Percentiles rank a stretch among this genome's conserved stretches.
Evolutionary conservation across 2,329 filamentous ascomycete species (phyloP).

Genomic region (Fusarium nygamai): DNA sequence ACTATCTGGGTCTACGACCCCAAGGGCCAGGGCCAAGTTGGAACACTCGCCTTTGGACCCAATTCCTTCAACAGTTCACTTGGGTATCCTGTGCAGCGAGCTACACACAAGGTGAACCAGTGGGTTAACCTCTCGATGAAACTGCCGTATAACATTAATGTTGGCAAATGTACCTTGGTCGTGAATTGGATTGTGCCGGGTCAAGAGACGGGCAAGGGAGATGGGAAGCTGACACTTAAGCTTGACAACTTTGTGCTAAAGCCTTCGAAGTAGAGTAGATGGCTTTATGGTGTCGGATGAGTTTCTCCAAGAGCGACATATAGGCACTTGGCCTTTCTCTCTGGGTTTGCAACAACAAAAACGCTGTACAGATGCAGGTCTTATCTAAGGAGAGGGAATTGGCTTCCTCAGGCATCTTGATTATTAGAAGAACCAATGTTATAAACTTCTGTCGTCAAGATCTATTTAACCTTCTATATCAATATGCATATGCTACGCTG

Average conservation of each 20-base stretch:
- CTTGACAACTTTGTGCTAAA: neutral
- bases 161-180: neutral
- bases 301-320: no score
- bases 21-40: neutral
- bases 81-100: neutral
- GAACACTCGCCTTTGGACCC: neutral
- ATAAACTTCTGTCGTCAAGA: neutral
- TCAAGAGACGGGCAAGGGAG: neutral
- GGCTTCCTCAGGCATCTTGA: neutral
- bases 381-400: neutral
- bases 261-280: neutral
- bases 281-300: no score
- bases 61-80: neutral
- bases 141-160: neutral
- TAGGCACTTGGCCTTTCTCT: no score
- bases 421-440: no score
- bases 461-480: neutral
- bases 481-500: neutral
- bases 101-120: neutral
- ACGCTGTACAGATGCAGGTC: neutral
- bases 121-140: neutral
- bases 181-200: neutral
- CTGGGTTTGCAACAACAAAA: accelerated
- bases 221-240: neutral
- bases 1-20: neutral